A percentile compares a stretch with the other conserved stretches of the same genome.
phyloP scores from a whole-genome alignment of 2,329 filamentous ascomycete genomes.

The Hymenoscyphus repandus region DNA sequence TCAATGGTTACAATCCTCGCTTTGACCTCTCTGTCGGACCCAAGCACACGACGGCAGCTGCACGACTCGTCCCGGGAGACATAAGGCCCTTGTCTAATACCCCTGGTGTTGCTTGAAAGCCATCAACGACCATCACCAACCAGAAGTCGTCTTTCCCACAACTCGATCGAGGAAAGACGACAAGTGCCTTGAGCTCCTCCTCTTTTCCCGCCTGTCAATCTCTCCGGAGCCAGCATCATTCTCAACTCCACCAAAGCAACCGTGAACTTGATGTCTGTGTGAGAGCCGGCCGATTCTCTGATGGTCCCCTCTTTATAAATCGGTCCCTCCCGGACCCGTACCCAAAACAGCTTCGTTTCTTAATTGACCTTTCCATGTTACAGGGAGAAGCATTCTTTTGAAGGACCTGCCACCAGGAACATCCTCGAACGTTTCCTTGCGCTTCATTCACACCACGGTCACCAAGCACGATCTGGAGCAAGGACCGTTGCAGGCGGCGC shows the following conservation, averaged over 20 bases:
- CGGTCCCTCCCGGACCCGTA: too few relatives aligned
- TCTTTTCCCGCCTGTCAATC: background rate
- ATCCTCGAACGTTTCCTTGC: background rate
- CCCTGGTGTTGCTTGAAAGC: too few relatives aligned
- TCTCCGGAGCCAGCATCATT: too few relatives aligned
- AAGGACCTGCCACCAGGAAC: background rate
- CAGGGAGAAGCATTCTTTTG: background rate
- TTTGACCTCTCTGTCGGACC: background rate
- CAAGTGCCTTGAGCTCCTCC: background rate
- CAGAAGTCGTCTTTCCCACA: background rate
- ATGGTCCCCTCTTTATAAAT: too few relatives aligned
- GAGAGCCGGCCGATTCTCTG: too few relatives aligned
- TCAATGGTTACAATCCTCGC: background rate
- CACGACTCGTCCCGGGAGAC: too few relatives aligned
- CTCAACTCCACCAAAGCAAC: too few relatives aligned
- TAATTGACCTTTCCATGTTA: background rate
- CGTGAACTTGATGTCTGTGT: too few relatives aligned
- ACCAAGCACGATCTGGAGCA: conserved; percentile 1
- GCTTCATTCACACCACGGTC: background rate
- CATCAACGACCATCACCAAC: too few relatives aligned
- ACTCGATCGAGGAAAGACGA: background rate
- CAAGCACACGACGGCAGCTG: too few relatives aligned
- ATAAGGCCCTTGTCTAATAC: too few relatives aligned
- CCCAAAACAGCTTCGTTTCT: too few relatives aligned
- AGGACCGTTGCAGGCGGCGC: conserved; percentile 6